Evolutionary conservation across 148 eudicot genomes (phyloP).

Genomic region (Simmondsia chinensis): DNA sequence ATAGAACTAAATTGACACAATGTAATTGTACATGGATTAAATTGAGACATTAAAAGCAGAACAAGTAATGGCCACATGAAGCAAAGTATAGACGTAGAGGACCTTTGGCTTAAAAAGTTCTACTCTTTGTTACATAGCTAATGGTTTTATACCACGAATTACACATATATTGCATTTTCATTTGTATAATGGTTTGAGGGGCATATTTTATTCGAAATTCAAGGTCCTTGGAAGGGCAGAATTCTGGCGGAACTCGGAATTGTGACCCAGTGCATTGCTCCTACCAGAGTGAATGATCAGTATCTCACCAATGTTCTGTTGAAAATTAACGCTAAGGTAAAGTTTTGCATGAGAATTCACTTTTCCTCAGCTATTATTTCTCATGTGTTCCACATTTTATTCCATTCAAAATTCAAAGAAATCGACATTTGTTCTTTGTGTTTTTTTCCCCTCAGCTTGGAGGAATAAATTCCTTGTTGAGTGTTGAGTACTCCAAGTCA

Average conservation of each 20-base stretch:
- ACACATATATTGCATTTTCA: too few species aligned
- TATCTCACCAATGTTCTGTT: conserved; percentile 68
- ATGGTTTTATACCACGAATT: too few species aligned
- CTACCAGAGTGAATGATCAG: conserved; percentile 58
- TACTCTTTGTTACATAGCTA: too few species aligned
- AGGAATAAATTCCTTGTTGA: conserved; percentile 36
- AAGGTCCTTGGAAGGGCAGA: conserved; percentile 73
- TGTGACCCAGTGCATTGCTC: conserved; percentile 66
- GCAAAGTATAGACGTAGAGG: too few species aligned
- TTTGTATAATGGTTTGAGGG: too few species aligned
- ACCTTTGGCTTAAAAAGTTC: too few species aligned
- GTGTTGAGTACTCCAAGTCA: conserved; percentile 18
- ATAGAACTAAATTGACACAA: too few species aligned
- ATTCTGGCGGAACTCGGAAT: conserved; percentile 48
- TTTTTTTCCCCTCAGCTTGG: conserved; percentile 24
- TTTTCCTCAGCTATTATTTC: not conserved
- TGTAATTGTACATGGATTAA: too few species aligned
- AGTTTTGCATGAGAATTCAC: not conserved
- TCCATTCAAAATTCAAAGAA: not conserved
- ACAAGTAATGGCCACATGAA: too few species aligned
- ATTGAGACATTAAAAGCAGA: too few species aligned
- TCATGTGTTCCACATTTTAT: not conserved
- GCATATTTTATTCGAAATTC: not conserved
- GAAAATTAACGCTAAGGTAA: conserved; percentile 70
- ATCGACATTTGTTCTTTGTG: not conserved